A percentile compares a stretch with the other conserved stretches of the same genome.
These are phyloP conservation scores for Rhytidiadelphus loreus DNA, from an alignment of 225 moss, liverwort and hornwort species.

Conservation along the genomic window DNA sequence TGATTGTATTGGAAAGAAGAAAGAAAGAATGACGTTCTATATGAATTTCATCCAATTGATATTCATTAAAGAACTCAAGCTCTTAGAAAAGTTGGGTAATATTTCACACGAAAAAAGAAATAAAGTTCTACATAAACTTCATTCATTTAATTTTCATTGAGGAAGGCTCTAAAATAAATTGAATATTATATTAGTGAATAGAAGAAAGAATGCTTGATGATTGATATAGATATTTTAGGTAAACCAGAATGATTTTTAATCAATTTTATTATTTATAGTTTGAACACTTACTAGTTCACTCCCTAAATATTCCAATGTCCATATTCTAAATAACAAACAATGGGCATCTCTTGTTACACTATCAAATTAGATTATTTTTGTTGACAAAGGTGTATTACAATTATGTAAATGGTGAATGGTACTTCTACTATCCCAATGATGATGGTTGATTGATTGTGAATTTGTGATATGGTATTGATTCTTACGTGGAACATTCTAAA, in stretches of 20 bases:
- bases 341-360: fast-evolving
- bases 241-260: fast-evolving
- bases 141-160: too few species aligned
- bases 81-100: background rate
- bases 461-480: background rate
- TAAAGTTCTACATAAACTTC: background rate
- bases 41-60: background rate
- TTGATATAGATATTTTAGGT: background rate
- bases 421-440: fast-evolving
- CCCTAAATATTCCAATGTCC: fast-evolving
- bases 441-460: background rate
- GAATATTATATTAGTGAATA: background rate
- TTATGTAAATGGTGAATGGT: background rate
- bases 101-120: background rate
- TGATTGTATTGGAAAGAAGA: background rate
- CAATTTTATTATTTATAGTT: background rate
- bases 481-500: background rate
- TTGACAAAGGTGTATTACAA: fast-evolving
- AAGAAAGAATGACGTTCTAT: background rate
- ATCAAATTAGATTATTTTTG: background rate
- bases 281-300: background rate
- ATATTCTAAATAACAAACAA: background rate
- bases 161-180: background rate
- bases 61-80: background rate
- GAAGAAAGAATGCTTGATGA: too few species aligned